Evolutionary conservation across 1,284 basidiomycete genomes (phyloP).

Genomic region (Pseudozyma flocculosa): DNA sequence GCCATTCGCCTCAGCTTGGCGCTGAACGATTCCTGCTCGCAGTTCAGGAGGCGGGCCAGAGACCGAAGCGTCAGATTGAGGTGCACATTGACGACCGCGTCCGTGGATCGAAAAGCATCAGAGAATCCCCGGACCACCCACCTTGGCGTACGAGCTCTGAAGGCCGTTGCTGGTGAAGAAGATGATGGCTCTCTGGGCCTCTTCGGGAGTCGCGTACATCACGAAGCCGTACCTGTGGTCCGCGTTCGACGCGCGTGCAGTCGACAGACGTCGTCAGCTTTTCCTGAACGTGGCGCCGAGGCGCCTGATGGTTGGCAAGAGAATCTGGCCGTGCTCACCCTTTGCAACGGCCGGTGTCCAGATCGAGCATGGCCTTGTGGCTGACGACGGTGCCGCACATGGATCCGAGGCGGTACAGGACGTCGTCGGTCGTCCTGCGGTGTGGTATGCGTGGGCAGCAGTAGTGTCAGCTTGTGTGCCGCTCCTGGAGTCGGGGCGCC

Average conservation of each 20-base stretch:
- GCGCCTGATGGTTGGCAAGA: too few species aligned
- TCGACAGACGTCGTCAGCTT: too few species aligned
- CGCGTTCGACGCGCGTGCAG: too few species aligned
- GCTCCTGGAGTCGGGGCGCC: not conserved
- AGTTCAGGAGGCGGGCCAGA: not conserved
- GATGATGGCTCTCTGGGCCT: slow-evolving; percentile 37
- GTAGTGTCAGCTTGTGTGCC: not conserved
- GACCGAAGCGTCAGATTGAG: not conserved
- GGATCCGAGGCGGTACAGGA: slow-evolving; percentile 35
- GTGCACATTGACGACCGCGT: too few species aligned
- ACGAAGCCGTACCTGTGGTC: slow-evolving; percentile 35
- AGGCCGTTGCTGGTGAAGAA: slow-evolving; percentile 38
- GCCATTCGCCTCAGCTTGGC: slow-evolving; percentile 41
- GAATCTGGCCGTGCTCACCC: slow-evolving; percentile 12
- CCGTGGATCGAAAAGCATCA: too few species aligned
- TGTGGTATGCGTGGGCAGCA: not conserved
- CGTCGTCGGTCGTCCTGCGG: slow-evolving; percentile 39
- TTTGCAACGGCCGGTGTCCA: slow-evolving; percentile 47
- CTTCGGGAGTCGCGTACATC: slow-evolving; percentile 39
- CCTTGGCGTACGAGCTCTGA: slow-evolving; percentile 41
- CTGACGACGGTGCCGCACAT: slow-evolving; percentile 46
- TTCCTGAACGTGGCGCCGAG: too few species aligned
- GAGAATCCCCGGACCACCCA: too few species aligned
- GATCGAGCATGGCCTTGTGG: slow-evolving; percentile 52
- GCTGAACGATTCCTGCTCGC: slow-evolving; percentile 37